Evolutionary conservation across 352 stramenopile species (phyloP).

Genomic region (Halophytophthora batemanensis): DNA sequence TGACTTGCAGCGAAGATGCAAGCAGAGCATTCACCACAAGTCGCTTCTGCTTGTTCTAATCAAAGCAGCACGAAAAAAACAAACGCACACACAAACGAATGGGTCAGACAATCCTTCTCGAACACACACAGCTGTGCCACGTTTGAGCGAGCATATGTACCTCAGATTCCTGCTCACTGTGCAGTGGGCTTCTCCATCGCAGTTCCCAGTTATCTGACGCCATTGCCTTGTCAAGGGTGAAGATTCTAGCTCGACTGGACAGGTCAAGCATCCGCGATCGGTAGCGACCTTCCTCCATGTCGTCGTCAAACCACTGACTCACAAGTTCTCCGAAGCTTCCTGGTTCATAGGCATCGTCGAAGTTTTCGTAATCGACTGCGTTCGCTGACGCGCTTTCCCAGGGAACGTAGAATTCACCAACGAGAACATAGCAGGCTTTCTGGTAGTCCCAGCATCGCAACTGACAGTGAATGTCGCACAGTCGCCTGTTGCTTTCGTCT

Average conservation of each 20-base stretch:
- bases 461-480: constrained; percentile 75
- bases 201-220: constrained; percentile 79
- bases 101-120: neutral
- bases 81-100: neutral
- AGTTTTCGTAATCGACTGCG: constrained; percentile 1
- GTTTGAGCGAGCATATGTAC: constrained; percentile 18
- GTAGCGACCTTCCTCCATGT: constrained; percentile 47
- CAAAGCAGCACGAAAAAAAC: constrained; percentile 7
- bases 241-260: constrained; percentile 24
- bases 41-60: constrained; percentile 58
- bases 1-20: constrained; percentile 61
- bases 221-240: constrained; percentile 25
- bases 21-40: constrained; percentile 67
- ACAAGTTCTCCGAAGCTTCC: constrained; percentile 70
- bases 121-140: neutral
- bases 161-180: constrained; percentile 50
- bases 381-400: constrained; percentile 40
- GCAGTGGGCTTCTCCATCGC: constrained; percentile 63
- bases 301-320: constrained; percentile 69
- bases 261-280: constrained; percentile 42
- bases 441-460: constrained; percentile 67
- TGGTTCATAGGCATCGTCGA: constrained; percentile 33
- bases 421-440: constrained; percentile 40
- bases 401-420: constrained; percentile 72
- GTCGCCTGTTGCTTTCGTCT: constrained; percentile 20